Conservation (phyloP, 2,329 filamentous ascomycete species). For the Calonectria fujianensis region DNA sequence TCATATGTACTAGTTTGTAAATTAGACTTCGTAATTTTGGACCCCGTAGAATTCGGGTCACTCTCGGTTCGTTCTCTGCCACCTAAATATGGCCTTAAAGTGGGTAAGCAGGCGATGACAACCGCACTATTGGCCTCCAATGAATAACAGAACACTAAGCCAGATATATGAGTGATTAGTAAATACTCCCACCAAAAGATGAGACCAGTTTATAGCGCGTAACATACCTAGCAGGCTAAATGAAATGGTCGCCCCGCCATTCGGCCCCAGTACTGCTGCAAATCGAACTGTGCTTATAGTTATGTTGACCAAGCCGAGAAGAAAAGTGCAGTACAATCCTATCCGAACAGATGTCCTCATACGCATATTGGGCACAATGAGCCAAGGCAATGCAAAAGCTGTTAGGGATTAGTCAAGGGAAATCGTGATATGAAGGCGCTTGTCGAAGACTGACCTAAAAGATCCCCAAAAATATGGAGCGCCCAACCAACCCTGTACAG, state of each 20-base stretch:
- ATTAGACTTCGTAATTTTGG: background rate
- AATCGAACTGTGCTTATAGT: background rate
- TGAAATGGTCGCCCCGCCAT: background rate
- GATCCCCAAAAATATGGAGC: background rate
- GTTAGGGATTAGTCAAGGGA: background rate
- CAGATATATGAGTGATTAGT: background rate
- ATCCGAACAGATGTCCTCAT: background rate
- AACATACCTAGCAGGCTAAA: background rate
- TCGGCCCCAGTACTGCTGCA: too few relatives aligned
- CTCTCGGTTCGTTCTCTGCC: background rate
- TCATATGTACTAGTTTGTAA: background rate
- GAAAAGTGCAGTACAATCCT: background rate
- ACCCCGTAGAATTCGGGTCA: background rate
- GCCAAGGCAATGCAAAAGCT: slow-evolving; percentile 8
- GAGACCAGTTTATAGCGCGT: background rate
- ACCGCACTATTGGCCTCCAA: background rate
- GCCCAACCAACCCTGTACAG: background rate
- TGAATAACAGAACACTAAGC: background rate
- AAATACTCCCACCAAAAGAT: background rate
- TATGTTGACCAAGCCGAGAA: slow-evolving; percentile 1
- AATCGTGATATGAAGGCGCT: too few relatives aligned
- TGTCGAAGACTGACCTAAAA: background rate
- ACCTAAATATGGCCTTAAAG: background rate
- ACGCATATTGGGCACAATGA: background rate
- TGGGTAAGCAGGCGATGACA: slow-evolving; percentile 2